Evolutionary conservation across 768 basidiomycete species (phyloP).

Genomic region (Pholiota conissans): DNA sequence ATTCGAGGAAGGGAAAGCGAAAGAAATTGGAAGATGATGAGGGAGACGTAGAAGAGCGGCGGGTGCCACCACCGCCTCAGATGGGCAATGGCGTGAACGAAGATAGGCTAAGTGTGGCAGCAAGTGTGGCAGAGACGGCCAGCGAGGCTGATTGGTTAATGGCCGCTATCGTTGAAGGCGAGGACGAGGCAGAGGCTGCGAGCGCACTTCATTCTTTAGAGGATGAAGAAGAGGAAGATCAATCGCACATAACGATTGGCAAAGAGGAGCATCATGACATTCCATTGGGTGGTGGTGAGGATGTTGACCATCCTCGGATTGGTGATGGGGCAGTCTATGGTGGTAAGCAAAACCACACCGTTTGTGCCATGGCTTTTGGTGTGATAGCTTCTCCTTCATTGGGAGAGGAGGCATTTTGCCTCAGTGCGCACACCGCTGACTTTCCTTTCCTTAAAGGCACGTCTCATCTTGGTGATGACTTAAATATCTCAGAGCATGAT

Average conservation of each 20-base stretch:
- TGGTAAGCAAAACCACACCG: slow-evolving; percentile 53
- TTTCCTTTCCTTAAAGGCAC: slow-evolving; percentile 50
- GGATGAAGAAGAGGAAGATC: slow-evolving; percentile 47
- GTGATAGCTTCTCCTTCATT: slow-evolving; percentile 44
- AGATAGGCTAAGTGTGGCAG: slow-evolving; percentile 60
- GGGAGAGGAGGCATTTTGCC: slow-evolving; percentile 40
- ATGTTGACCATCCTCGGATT: slow-evolving; percentile 30
- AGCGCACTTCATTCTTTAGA: slow-evolving; percentile 40
- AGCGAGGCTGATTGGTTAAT: slow-evolving; percentile 88
- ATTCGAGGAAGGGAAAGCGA: slow-evolving; percentile 77
- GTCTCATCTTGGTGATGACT: slow-evolving; percentile 41
- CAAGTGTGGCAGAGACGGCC: slow-evolving; percentile 70
- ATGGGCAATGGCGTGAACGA: slow-evolving; percentile 43
- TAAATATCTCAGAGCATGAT: slow-evolving; percentile 31
- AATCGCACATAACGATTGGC: slow-evolving; percentile 41
- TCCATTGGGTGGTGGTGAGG: slow-evolving; percentile 17
- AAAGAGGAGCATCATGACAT: slow-evolving; percentile 37
- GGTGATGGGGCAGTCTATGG: slow-evolving; percentile 33
- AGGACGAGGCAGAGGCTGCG: slow-evolving; percentile 54
- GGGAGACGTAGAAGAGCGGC: slow-evolving; percentile 73
- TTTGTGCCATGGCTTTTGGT: slow-evolving; percentile 35
- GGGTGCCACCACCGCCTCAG: slow-evolving; percentile 64
- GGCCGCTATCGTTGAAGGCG: slow-evolving; percentile 81
- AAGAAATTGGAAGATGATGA: slow-evolving; percentile 92
- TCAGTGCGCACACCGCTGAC: slow-evolving; percentile 65